These are phyloP conservation scores for Euptelea pleiosperma DNA, from an alignment of 164 flowering plant genomes.

Conservation along the genomic window DNA sequence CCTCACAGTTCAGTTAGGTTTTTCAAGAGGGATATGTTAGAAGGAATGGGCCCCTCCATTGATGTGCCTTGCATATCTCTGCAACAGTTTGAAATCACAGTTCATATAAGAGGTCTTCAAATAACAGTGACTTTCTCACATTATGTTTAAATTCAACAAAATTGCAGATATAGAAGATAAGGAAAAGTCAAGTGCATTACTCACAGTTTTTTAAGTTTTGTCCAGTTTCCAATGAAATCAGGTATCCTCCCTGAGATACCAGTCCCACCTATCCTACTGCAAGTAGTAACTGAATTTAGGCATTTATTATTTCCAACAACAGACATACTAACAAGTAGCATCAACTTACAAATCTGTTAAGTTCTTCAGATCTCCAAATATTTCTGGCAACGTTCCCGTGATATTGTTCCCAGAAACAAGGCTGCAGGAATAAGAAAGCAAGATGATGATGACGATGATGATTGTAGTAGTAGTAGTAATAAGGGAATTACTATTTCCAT, in stretches of 20 bases:
- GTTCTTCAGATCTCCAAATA: conserved; percentile 38
- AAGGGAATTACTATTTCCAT: no score
- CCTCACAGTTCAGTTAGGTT: conserved; percentile 28
- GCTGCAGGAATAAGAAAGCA: no score
- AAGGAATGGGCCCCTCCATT: conserved; percentile 71
- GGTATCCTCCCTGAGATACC: no score
- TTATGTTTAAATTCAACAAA: neutral
- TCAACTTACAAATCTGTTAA: no score
- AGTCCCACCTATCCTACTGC: conserved; percentile 75
- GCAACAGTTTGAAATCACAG: no score
- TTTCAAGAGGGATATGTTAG: conserved; percentile 36
- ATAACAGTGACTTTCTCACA: conserved; percentile 41
- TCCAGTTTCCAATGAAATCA: no score
- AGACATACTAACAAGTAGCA: neutral
- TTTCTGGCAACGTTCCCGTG: conserved; percentile 46
- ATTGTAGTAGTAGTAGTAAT: no score
- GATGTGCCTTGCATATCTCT: no score
- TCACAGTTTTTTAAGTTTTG: conserved; percentile 44
- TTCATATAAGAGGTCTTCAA: no score
- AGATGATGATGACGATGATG: no score
- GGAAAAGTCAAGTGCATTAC: no score
- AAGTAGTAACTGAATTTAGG: conserved; percentile 22
- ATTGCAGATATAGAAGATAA: neutral
- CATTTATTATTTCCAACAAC: neutral
- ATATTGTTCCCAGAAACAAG: conserved; percentile 48